These are phyloP conservation scores for Oligophagozyma castellii DNA, from an alignment of 1,139 yeast genomes.

Conservation along the genomic window DNA sequence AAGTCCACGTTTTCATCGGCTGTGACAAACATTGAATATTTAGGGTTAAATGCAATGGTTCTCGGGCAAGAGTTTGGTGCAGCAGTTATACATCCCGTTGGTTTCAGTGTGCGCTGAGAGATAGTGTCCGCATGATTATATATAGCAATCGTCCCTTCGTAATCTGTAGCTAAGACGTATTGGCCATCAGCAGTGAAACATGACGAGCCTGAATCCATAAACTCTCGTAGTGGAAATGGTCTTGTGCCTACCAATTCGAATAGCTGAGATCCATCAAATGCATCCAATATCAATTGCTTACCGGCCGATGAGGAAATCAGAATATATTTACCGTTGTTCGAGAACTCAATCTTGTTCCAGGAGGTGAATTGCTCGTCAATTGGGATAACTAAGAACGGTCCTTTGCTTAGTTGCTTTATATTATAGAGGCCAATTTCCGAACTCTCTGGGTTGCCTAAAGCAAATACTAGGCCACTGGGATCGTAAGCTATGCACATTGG, in stretches of 20 bases:
- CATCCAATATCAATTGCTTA: constrained; percentile 52
- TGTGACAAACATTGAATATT: constrained; percentile 59
- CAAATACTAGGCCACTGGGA: constrained; percentile 73
- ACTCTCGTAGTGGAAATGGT: constrained; percentile 30
- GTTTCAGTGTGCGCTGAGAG: constrained; percentile 19
- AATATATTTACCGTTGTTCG: constrained; percentile 68
- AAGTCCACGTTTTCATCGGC: constrained; percentile 43
- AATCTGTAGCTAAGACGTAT: constrained; percentile 50
- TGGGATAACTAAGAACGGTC: constrained; percentile 35
- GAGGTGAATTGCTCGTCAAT: constrained; percentile 27
- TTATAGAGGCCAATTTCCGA: constrained; percentile 49
- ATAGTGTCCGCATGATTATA: constrained; percentile 43
- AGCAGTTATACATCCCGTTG: constrained; percentile 20
- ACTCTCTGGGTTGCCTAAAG: constrained; percentile 41
- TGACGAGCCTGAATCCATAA: constrained; percentile 46
- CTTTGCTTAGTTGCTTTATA: constrained; percentile 40
- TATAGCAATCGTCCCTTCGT: constrained; percentile 38
- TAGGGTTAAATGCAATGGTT: constrained; percentile 65
- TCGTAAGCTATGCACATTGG: constrained; percentile 58
- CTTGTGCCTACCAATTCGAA: constrained; percentile 37
- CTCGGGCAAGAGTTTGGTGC: constrained; percentile 35
- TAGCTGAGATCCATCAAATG: constrained; percentile 49
- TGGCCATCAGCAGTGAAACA: constrained; percentile 76
- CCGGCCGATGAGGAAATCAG: constrained; percentile 43
- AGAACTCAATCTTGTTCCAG: constrained; percentile 67